Percentiles rank a stretch among this genome's conserved stretches.
Conservation (phyloP, 805 yeast species). For the Isabelozyma rhagii region DNA sequence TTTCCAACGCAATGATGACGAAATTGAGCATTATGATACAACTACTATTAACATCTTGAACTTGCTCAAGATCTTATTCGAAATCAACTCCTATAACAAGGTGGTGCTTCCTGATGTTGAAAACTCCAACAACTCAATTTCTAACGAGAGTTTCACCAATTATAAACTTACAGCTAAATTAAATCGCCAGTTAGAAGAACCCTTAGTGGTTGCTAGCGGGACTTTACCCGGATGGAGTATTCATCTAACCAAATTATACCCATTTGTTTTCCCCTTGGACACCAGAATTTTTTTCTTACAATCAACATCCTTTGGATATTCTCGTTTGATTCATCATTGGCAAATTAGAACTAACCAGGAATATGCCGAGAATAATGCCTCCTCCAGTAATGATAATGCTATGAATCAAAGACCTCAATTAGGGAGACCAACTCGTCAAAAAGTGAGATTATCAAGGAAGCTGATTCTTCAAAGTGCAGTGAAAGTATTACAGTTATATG, state of each 20-base stretch:
- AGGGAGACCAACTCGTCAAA: conserved; percentile 77
- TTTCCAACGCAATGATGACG: conserved; percentile 12
- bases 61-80: conserved; percentile 47
- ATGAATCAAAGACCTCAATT: conserved; percentile 38
- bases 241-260: conserved; percentile 65
- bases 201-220: conserved; percentile 82
- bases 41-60: conserved; percentile 41
- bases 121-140: conserved; percentile 15
- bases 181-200: conserved; percentile 85
- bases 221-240: conserved; percentile 84
- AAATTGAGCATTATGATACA: conserved; percentile 19
- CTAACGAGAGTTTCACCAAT: conserved; percentile 51
- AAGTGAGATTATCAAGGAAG: conserved; percentile 71
- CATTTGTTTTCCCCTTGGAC: conserved; percentile 83
- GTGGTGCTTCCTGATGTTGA: conserved; percentile 2
- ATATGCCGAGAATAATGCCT: conserved; percentile 24
- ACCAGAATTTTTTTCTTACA: conserved; percentile 75
- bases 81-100: conserved; percentile 27
- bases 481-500: conserved; percentile 73
- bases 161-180: conserved; percentile 83
- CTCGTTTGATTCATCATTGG: conserved; percentile 80
- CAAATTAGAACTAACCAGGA: conserved; percentile 44
- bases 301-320: conserved; percentile 87
- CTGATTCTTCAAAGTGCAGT: conserved; percentile 72
- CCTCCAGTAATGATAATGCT: background rate